These are phyloP conservation scores for Yamadazyma songkhlaensis DNA, from an alignment of 1,139 yeast genomes.

Conservation along the genomic window DNA sequence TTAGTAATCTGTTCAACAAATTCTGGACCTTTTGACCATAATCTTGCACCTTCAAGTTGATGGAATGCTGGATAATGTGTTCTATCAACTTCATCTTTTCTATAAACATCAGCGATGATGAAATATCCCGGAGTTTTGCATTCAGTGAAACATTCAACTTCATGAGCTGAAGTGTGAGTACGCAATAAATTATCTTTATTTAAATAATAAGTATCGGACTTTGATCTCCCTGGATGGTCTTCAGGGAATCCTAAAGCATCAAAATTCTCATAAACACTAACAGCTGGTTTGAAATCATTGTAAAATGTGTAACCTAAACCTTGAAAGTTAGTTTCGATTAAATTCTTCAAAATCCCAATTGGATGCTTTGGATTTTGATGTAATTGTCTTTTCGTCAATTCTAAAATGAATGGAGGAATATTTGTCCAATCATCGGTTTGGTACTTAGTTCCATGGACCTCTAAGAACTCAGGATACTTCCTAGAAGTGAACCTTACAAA, in stretches of 20 bases:
- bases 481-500: slow-evolving; percentile 1
- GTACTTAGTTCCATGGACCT: slow-evolving; percentile 52
- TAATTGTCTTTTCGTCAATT: slow-evolving; percentile 66
- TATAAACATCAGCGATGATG: slow-evolving; percentile 92
- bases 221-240: slow-evolving; percentile 93
- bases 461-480: slow-evolving; percentile 27
- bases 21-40: slow-evolving; percentile 61
- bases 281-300: slow-evolving; percentile 81
- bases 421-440: slow-evolving; percentile 81
- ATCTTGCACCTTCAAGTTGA: slow-evolving; percentile 94
- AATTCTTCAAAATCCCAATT: slow-evolving; percentile 74
- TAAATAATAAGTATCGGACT: slow-evolving; percentile 88
- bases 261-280: slow-evolving; percentile 77
- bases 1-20: slow-evolving; percentile 41
- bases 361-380: slow-evolving; percentile 82
- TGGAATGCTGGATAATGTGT: slow-evolving; percentile 98
- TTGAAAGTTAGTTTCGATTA: slow-evolving; percentile 67
- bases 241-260: slow-evolving; percentile 87
- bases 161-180: slow-evolving; percentile 98
- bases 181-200: slow-evolving; percentile 69
- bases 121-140: slow-evolving; percentile 82
- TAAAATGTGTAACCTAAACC: slow-evolving; percentile 76
- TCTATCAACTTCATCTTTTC: slow-evolving; percentile 92
- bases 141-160: slow-evolving; percentile 70
- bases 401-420: slow-evolving; percentile 71